phyloP scores from a whole-genome alignment of 805 yeast genomes.

The Cyberlindnera sargentensis region DNA sequence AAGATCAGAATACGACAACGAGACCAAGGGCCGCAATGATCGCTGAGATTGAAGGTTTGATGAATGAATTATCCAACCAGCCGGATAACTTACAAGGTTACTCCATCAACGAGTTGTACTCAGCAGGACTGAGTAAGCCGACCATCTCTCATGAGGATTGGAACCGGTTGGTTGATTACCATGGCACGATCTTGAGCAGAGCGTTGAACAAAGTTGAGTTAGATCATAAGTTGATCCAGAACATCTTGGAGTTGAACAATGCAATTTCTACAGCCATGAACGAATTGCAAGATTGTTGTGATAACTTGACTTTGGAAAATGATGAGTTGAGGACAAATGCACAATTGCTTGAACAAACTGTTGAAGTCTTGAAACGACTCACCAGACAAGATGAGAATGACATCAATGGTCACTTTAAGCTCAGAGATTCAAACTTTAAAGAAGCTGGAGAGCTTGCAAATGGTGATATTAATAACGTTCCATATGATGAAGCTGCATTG shows the following conservation, averaged over 20 bases:
- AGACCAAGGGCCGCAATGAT: slow-evolving; percentile 3
- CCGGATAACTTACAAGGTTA: not conserved
- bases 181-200: not conserved
- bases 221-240: slow-evolving; percentile 13
- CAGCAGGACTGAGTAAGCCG: not conserved
- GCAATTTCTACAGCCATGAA: slow-evolving; percentile 2
- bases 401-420: no score
- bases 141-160: slow-evolving; percentile 4
- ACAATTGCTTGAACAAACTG: no score
- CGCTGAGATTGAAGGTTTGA: slow-evolving; percentile 4
- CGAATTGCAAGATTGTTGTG: not conserved
- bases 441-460: no score
- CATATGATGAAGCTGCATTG: no score
- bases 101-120: slow-evolving; percentile 1
- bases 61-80: slow-evolving; percentile 1
- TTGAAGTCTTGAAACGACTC: no score
- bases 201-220: slow-evolving; percentile 2
- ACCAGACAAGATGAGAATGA: no score
- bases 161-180: slow-evolving; percentile 8
- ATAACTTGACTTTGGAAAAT: not conserved
- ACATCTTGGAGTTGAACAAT: slow-evolving; percentile 18
- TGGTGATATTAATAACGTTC: no score
- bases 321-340: no score
- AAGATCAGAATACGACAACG: not conserved
- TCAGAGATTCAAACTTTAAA: no score